A percentile compares a stretch with the other conserved stretches of the same genome.
These are phyloP conservation scores for Cytospora schulzeri DNA, from an alignment of 2,329 filamentous ascomycete genomes.

Conservation along the genomic window DNA sequence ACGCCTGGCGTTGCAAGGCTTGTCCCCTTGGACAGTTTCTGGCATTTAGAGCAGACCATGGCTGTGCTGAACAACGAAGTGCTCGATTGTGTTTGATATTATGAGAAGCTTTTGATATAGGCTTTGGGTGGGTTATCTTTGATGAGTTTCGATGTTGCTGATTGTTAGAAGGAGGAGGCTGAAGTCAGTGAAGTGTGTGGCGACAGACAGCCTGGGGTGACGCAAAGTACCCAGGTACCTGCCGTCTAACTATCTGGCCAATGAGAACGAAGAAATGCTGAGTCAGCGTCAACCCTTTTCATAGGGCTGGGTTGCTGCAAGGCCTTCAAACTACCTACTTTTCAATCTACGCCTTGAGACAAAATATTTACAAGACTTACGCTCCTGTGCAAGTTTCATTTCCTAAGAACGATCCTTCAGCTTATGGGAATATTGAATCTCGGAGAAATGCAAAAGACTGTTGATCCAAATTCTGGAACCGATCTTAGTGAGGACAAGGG, in stretches of 20 bases:
- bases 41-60: slow-evolving; percentile 68
- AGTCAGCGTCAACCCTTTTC: not conserved
- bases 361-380: not conserved
- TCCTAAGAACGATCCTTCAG: not conserved
- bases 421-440: not conserved
- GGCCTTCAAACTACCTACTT: not conserved
- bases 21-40: slow-evolving; percentile 61
- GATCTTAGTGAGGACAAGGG: not conserved
- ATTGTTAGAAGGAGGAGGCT: not conserved
- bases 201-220: not conserved
- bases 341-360: not conserved
- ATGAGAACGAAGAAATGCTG: not conserved
- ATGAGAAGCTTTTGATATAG: too few relatives aligned
- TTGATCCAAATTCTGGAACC: not conserved
- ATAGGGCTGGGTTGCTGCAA: not conserved
- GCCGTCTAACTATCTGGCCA: not conserved
- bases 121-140: not conserved
- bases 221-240: not conserved
- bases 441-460: not conserved
- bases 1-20: slow-evolving; percentile 65
- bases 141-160: not conserved
- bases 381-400: not conserved
- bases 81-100: slow-evolving; percentile 7
- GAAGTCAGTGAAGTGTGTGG: not conserved
- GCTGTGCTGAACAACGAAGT: slow-evolving; percentile 24